These are phyloP conservation scores for Salvia rosmarinus DNA, from an alignment of 257 asterid species.

Conservation along the genomic window DNA sequence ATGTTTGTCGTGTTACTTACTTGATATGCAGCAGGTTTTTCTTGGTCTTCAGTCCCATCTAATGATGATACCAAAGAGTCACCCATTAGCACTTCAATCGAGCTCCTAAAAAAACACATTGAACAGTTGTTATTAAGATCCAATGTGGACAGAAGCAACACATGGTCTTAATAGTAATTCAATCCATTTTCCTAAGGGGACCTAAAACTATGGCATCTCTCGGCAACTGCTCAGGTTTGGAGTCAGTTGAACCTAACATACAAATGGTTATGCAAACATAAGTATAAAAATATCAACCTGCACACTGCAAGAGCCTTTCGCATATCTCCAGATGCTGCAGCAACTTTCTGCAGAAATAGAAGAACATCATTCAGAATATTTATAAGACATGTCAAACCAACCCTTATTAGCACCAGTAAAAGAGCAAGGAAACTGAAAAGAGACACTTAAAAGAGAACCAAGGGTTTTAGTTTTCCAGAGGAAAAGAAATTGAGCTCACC, in stretches of 20 bases:
- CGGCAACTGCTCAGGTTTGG: background rate
- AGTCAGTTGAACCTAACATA: conserved; percentile 5
- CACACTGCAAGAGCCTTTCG: conserved; percentile 92
- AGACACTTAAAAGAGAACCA: background rate
- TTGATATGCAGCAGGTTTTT: conserved; percentile 45
- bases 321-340: conserved; percentile 97
- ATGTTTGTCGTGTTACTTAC: conserved; percentile 53
- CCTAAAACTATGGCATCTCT: conserved; percentile 3
- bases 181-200: conserved; percentile 22
- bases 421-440: conserved; percentile 5
- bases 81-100: conserved; percentile 72
- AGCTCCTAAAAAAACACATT: conserved; percentile 61
- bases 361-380: conserved; percentile 32
- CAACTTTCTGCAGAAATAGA: conserved; percentile 69
- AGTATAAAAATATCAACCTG: conserved; percentile 58
- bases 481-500: conserved; percentile 51
- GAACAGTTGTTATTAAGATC: conserved; percentile 11
- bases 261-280: conserved; percentile 13
- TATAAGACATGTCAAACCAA: conserved; percentile 22
- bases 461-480: background rate
- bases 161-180: background rate
- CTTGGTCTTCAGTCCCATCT: conserved; percentile 45
- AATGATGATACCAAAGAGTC: conserved; percentile 36
- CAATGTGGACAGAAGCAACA: conserved; percentile 27
- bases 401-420: conserved; percentile 11